Evolutionary conservation across 2,329 filamentous ascomycete genomes (phyloP).

Genomic region (Fusarium avenaceum): DNA sequence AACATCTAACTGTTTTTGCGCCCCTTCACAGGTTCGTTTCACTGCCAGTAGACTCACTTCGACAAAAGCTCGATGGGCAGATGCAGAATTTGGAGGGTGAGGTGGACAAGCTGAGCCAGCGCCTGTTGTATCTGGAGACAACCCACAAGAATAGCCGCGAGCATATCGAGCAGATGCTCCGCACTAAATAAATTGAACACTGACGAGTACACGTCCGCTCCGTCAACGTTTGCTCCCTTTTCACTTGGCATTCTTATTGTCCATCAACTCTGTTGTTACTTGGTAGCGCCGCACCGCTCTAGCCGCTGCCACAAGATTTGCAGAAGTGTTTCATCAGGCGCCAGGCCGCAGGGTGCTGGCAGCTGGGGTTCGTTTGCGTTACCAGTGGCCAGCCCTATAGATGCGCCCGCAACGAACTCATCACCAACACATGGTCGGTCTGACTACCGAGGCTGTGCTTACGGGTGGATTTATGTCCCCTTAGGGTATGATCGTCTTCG

Average conservation of each 20-base stretch:
- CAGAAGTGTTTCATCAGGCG: constrained; percentile 33
- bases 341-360: not conserved
- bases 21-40: constrained; percentile 80
- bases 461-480: not conserved
- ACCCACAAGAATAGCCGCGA: constrained; percentile 94
- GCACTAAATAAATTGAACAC: constrained; percentile 58
- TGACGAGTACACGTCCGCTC: not conserved
- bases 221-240: not conserved
- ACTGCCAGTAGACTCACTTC: constrained; percentile 78
- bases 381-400: constrained; percentile 18
- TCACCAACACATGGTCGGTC: constrained; percentile 2
- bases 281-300: not conserved
- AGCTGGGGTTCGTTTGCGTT: not conserved
- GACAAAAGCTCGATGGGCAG: constrained; percentile 81
- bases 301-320: not conserved
- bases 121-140: constrained; percentile 91
- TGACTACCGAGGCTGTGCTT: constrained; percentile 13
- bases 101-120: constrained; percentile 85
- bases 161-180: constrained; percentile 89
- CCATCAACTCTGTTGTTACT: not conserved
- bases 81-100: constrained; percentile 81
- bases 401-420: constrained; percentile 19
- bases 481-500: constrained; percentile 7
- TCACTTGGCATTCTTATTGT: not conserved
- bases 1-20: constrained; percentile 12